Evolutionary conservation across 345 rosid species (phyloP).

Genomic region (Heritiera littoralis): DNA sequence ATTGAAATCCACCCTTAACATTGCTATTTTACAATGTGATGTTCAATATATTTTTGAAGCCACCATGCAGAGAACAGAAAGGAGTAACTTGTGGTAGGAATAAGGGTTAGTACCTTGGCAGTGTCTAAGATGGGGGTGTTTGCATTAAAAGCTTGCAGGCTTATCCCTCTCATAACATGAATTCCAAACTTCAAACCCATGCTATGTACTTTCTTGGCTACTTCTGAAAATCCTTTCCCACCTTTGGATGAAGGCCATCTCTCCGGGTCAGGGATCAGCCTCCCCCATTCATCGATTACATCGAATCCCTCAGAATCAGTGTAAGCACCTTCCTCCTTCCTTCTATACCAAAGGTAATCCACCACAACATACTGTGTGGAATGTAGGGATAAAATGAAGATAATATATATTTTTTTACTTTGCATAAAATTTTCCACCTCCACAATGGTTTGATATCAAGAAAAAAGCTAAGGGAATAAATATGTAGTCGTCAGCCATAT

Average conservation of each 20-base stretch:
- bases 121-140: constrained; percentile 72
- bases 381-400: constrained; percentile 5
- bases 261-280: constrained; percentile 72
- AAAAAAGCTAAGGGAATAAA: not conserved
- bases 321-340: constrained; percentile 71
- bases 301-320: constrained; percentile 77
- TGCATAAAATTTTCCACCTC: not conserved
- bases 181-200: constrained; percentile 96
- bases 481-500: constrained; percentile 7
- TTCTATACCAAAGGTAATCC: constrained; percentile 95
- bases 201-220: constrained; percentile 69
- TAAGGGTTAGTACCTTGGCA: constrained; percentile 42
- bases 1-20: constrained; percentile 2
- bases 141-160: constrained; percentile 83
- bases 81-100: not conserved
- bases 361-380: constrained; percentile 79
- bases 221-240: constrained; percentile 79
- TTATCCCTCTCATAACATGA: constrained; percentile 93
- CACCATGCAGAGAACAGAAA: not conserved
- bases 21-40: not conserved
- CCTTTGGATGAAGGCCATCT: constrained; percentile 93
- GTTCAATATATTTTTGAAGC: not conserved
- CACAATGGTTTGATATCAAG: not conserved
- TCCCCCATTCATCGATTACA: constrained; percentile 96
- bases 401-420: not conserved